Base-by-base conservation (phyloP, 192 early-diverging fungal species). In the Rhizophagus prolifer region DNA sequence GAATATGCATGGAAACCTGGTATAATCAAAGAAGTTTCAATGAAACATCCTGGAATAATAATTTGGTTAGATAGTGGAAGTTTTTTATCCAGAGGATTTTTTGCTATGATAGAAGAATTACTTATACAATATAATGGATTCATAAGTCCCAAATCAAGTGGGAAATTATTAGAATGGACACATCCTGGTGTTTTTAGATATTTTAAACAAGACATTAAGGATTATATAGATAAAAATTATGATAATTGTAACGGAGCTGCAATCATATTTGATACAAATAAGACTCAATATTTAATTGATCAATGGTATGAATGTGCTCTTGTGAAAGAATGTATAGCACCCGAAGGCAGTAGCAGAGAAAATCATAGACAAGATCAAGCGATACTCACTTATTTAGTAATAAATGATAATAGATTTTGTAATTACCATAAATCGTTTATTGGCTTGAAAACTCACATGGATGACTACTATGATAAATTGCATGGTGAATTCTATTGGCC, bases 1-100 rank as follows among this genome's bases (percentile, higher is more conserved):
- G 84, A 86, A 71, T 88, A 88, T 61, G 87, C 81, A 13, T 88
- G 87, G 87, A 88, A 88, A 60, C 77, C 82, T 4, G 87, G 84
- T 0, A 86, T 86, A 9, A 69, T 85, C 1, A 74, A 82, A 9
- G 83, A 87, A 72, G 77, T 82, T n/a, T 9, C 44, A 9, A 31
- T 3, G 8, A 59, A 78, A 31, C 61, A 78, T 61, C 76, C 76
- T 1, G 82, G 80, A 9, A 85, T 84, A 8, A 36, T 88, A 2
- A 76, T 88, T 7, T 88, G 87, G 87, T 73, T 88, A 2, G 85
- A 88, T 76, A 79, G 85, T 0, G 85, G 85, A 36, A 44, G 13
- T 12, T 9, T 70, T 16, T 78, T 85, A n/a, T 54, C 74, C 3
- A 64, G 79, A 30, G 78, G 75, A 34, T 9, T 80, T 1, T 70